Percentiles rank a stretch among this genome's conserved stretches.
These are phyloP conservation scores for Tillandsia fasciculata DNA, from an alignment of 176 grass and related monocot genomes.

Conservation along the genomic window DNA sequence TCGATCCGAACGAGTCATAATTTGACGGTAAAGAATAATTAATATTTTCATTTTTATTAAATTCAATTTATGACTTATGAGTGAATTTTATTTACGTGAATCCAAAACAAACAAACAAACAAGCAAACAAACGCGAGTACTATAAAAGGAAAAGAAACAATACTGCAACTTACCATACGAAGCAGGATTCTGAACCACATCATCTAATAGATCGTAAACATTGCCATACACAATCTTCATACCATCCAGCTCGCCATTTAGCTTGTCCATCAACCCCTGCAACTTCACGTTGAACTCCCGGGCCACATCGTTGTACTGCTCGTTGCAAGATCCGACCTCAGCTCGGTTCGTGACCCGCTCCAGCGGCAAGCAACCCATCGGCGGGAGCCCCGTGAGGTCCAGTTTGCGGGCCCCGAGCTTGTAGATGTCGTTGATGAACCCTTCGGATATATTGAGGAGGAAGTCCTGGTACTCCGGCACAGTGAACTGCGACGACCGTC, in stretches of 20 bases:
- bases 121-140: no score
- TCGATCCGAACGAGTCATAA: no score
- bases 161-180: slow-evolving; percentile 26
- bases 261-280: slow-evolving; percentile 8
- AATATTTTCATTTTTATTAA: no score
- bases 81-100: no score
- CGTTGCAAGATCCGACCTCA: slow-evolving; percentile 14
- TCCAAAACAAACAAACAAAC: no score
- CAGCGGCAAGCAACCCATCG: slow-evolving; percentile 44
- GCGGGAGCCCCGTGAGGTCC: slow-evolving; percentile 24
- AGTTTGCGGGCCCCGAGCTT: slow-evolving; percentile 44
- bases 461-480: slow-evolving; percentile 29
- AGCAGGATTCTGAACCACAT: slow-evolving; percentile 20
- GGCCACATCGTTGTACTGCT: slow-evolving; percentile 40
- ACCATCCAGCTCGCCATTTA: slow-evolving; percentile 24
- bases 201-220: slow-evolving; percentile 12
- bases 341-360: slow-evolving; percentile 24
- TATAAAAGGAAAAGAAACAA: no score
- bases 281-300: slow-evolving; percentile 31
- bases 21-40: no score
- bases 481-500: slow-evolving; percentile 19
- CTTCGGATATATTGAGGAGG: slow-evolving; percentile 25
- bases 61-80: no score
- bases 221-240: slow-evolving; percentile 20
- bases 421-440: slow-evolving; percentile 24